These are phyloP conservation scores for Agapanthus africanus DNA, from an alignment of 106 monocot genomes.

Conservation along the genomic window DNA sequence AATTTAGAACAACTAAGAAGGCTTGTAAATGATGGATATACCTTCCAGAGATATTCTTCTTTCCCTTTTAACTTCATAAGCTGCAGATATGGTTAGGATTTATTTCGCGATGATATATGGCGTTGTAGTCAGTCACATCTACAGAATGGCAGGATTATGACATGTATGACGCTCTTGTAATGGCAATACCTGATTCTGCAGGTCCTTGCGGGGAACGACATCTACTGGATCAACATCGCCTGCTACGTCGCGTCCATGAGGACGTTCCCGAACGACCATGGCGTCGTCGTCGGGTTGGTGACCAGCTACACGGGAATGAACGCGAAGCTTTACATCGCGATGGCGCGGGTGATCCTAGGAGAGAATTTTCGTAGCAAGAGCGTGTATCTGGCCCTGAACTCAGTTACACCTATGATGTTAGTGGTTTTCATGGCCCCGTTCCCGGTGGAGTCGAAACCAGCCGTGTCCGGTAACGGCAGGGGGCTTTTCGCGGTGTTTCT, in stretches of 20 bases:
- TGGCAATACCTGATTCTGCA: slow-evolving; percentile 12
- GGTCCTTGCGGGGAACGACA: slow-evolving; percentile 7
- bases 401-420: not conserved
- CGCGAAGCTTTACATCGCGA: slow-evolving; percentile 12
- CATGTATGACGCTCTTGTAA: slow-evolving; percentile 8
- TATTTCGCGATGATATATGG: no score
- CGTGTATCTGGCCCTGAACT: slow-evolving; percentile 7
- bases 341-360: not conserved
- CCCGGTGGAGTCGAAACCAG: not conserved
- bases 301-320: slow-evolving; percentile 14
- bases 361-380: not conserved
- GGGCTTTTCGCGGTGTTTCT: slow-evolving; percentile 2
- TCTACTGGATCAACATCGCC: slow-evolving; percentile 14
- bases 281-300: slow-evolving; percentile 5
- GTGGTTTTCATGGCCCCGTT: slow-evolving; percentile 4
- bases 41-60: no score
- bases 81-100: no score
- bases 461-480: not conserved
- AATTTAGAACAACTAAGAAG: no score
- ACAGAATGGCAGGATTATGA: no score
- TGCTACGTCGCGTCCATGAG: slow-evolving; percentile 15
- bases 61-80: no score
- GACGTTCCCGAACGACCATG: slow-evolving; percentile 1
- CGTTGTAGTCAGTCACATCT: no score
- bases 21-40: no score